Evolutionary conservation across 2,329 filamentous ascomycete genomes (phyloP).

Genomic region (Apiospora saccharicola): DNA sequence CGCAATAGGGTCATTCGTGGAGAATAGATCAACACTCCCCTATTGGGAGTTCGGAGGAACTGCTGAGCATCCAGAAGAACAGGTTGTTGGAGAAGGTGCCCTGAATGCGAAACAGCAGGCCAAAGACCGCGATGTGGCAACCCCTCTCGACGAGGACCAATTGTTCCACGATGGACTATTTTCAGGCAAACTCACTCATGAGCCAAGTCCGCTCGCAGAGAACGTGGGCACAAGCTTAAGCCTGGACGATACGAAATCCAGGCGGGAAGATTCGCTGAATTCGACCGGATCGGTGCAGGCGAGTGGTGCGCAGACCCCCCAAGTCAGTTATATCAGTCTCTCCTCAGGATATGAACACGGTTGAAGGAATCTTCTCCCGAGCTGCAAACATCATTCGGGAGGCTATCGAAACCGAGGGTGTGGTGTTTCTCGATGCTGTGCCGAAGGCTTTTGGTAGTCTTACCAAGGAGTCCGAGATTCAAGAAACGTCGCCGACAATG

Average conservation of each 20-base stretch:
- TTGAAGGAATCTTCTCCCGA: conserved; percentile 45
- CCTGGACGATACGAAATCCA: neutral
- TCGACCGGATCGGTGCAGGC: neutral
- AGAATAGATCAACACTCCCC: conserved; percentile 31
- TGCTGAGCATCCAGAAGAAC: conserved; percentile 8
- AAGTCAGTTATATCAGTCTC: neutral
- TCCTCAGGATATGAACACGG: neutral
- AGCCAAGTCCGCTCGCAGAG: neutral
- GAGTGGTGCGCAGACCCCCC: neutral
- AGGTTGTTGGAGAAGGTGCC: neutral
- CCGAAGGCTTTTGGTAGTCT: conserved; percentile 28
- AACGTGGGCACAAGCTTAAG: neutral
- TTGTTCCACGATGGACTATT: neutral
- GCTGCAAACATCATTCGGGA: conserved; percentile 52
- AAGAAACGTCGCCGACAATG: conserved; percentile 18
- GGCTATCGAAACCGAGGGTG: conserved; percentile 51
- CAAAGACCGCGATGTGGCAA: neutral
- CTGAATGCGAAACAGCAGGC: neutral
- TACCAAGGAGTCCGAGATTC: neutral
- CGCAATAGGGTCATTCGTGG: conserved; percentile 33
- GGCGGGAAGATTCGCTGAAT: neutral
- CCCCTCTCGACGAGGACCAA: neutral
- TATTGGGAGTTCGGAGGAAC: conserved; percentile 28
- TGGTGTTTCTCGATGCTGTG: conserved; percentile 44
- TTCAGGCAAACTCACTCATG: no score